Conservation (phyloP, 78 protist genomes). For the Dictyostelium purpureum region DNA sequence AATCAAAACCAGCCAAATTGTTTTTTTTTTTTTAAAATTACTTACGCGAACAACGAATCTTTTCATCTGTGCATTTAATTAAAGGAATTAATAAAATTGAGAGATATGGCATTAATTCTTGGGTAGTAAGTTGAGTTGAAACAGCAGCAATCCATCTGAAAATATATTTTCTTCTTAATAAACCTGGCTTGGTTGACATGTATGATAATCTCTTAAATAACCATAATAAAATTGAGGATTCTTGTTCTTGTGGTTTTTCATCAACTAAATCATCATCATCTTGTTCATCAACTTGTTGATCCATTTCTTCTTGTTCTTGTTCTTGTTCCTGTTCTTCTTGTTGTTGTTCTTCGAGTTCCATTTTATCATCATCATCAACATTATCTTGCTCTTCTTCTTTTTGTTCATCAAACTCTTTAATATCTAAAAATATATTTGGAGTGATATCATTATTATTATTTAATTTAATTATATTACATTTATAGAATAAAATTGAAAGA, state of each 20-base stretch:
- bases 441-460: conserved; percentile 13
- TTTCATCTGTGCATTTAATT: conserved; percentile 19
- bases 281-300: background rate
- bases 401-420: background rate
- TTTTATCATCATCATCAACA: background rate
- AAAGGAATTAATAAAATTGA: conserved; percentile 28
- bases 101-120: conserved; percentile 11
- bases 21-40: background rate
- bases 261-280: background rate
- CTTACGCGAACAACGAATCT: background rate
- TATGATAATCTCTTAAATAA: conserved; percentile 68
- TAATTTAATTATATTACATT: conserved; percentile 31
- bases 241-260: background rate
- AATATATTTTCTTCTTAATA: conserved; percentile 43
- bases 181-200: conserved; percentile 46
- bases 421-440: conserved; percentile 20
- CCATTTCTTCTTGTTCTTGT: conserved; percentile 1
- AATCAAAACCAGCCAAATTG: background rate
- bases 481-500: conserved; percentile 41
- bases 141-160: conserved; percentile 71
- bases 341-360: background rate
- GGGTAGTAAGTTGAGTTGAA: conserved; percentile 12
- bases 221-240: conserved; percentile 48
- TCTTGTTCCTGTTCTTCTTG: background rate
- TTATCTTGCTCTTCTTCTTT: background rate